Evolutionary conservation across 2,329 filamentous ascomycete species (phyloP).

Genomic region (Xylariales sp.): DNA sequence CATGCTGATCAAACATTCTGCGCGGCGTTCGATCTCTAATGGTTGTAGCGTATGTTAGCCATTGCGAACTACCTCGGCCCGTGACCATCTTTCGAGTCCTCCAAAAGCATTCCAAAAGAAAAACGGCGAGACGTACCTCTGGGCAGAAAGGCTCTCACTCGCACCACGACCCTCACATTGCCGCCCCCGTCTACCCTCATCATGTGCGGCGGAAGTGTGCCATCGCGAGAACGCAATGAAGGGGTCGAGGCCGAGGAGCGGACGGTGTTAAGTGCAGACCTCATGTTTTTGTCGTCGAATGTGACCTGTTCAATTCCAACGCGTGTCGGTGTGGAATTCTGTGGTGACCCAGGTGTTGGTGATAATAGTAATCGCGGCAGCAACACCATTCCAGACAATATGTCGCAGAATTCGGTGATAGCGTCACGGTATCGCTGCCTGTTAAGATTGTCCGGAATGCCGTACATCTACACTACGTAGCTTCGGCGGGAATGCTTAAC

Average conservation of each 20-base stretch:
- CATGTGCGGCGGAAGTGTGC: conserved; percentile 67
- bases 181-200: conserved; percentile 72
- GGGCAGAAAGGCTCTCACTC: conserved; percentile 81
- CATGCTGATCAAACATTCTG: conserved; percentile 91
- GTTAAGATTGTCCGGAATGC: conserved; percentile 42
- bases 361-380: conserved; percentile 59
- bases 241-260: conserved; percentile 81
- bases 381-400: conserved; percentile 52
- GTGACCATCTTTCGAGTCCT: background rate
- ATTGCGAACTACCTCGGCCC: conserved; percentile 28
- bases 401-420: conserved; percentile 41
- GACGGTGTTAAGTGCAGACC: conserved; percentile 41
- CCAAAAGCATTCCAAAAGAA: background rate
- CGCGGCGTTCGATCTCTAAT: conserved; percentile 81
- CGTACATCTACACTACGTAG: conserved; percentile 37
- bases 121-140: conserved; percentile 67
- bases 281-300: conserved; percentile 32
- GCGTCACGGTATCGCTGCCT: conserved; percentile 43
- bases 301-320: conserved; percentile 31
- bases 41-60: conserved; percentile 27
- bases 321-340: conserved; percentile 46
- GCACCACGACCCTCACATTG: conserved; percentile 85
- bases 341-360: conserved; percentile 42
- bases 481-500: background rate
- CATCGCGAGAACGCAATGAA: conserved; percentile 79